Base-by-base conservation (phyloP, 2,329 filamentous ascomycete genomes). In the Botrytis medusae region DNA sequence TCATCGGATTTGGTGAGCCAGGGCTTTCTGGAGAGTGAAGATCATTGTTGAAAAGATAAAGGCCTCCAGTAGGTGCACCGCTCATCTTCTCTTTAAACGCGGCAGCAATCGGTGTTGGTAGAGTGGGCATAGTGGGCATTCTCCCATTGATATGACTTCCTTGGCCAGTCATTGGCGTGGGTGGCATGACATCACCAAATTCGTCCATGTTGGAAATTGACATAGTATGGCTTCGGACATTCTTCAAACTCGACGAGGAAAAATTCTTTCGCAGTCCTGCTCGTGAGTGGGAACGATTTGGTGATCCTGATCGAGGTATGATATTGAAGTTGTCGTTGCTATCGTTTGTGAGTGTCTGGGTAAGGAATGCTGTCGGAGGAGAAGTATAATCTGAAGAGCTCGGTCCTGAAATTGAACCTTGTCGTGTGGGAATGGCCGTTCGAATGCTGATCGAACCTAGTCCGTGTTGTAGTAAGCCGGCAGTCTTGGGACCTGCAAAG, bases 31-130 rank as follows among this genome's bases (percentile, higher is more conserved):
- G 89, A 9, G 91, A 90, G 80, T 95, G 92, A 61, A 97, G 92
- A 75, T 93, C 89, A 77, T 88, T 93, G 75, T 97, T 94, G 78
- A 98, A 97, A 1, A 98, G 85, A 79, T 94, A 91, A 73, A 95
- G 85, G 9, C 92, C 93, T 37, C 91, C 91, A 8, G 88, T 85
- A 57, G 87, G 87, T 25, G 87, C 86, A 16, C 87, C 87, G 73
- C 87, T 84, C 73, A 86, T 81, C 64, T 86, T 85, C 20, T 90
- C 88, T 40, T 85, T 85, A 77, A 93, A 92, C 2, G 89, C 86
- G 16, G 89, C 84, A 0, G 87, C 86, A 54, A 90, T 87, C 20
- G 92, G 91, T 2, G 92, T 93, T 16, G 93, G 91, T 37, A 93
- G 80, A 1, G 89, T 84, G 12, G 92, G 89, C 67, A 93, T 82